Percentiles rank a stretch among this genome's conserved stretches.
Evolutionary conservation across 78 protist genomes (phyloP).

Genomic region (Dictyostelium firmibasis): DNA sequence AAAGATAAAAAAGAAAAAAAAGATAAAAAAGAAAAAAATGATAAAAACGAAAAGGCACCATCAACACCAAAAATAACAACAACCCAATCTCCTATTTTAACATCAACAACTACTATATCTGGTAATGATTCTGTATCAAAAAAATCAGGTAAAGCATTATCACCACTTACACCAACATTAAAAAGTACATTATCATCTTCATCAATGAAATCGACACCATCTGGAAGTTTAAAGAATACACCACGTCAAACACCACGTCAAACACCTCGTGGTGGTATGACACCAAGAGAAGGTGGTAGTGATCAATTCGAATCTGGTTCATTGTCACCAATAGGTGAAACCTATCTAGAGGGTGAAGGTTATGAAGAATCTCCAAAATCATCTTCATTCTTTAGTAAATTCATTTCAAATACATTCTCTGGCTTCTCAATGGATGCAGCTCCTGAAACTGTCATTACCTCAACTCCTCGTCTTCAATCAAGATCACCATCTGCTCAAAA

Average conservation of each 20-base stretch:
- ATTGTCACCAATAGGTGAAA: background rate
- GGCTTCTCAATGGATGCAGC: constrained; percentile 19
- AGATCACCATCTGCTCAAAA: background rate
- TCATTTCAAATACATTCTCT: constrained; percentile 21
- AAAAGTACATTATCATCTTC: background rate
- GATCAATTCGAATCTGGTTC: background rate
- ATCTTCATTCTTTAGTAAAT: background rate
- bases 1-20: background rate
- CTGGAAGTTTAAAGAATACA: background rate
- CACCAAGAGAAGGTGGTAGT: background rate
- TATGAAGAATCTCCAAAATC: background rate
- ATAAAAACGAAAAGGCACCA: background rate
- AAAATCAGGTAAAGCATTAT: background rate
- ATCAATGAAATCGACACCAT: constrained; percentile 8
- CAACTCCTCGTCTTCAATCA: background rate
- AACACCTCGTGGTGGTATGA: constrained; percentile 7
- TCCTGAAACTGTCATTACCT: background rate
- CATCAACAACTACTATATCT: background rate
- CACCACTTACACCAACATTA: background rate
- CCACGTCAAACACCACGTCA: constrained; percentile 1
- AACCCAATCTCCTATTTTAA: background rate
- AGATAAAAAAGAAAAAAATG: background rate
- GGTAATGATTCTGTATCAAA: background rate
- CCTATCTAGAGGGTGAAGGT: background rate
- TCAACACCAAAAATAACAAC: constrained; percentile 5